phyloP scores from a whole-genome alignment of 75 land plant genomes.

The Sequoiadendron giganteum region DNA sequence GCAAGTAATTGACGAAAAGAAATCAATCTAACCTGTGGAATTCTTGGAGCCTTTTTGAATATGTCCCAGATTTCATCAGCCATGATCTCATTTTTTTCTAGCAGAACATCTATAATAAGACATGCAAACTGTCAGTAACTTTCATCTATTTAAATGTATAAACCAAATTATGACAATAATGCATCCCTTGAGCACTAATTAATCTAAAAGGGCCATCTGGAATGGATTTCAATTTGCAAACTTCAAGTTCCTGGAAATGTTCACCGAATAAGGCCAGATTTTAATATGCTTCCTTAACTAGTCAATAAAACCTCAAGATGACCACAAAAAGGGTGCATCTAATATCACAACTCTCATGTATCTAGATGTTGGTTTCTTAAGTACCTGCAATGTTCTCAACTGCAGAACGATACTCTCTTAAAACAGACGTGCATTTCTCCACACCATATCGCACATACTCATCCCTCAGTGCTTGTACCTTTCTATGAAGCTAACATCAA shows the following conservation, averaged over 20 bases:
- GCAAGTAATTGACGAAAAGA: neutral
- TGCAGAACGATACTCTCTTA: conserved; percentile 85
- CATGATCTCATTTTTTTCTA: conserved; percentile 75
- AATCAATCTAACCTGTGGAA: conserved; percentile 68
- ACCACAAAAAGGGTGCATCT: neutral
- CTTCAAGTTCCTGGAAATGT: neutral
- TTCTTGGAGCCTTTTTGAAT: conserved; percentile 66
- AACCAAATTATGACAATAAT: neutral
- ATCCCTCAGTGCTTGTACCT: conserved; percentile 84
- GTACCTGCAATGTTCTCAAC: conserved; percentile 91
- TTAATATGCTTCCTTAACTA: neutral
- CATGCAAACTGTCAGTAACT: neutral
- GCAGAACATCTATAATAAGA: conserved; percentile 55
- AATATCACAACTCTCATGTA: neutral
- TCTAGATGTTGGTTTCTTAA: neutral
- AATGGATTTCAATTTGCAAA: neutral
- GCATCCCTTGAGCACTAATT: neutral
- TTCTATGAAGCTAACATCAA: conserved; percentile 68
- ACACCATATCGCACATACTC: conserved; percentile 93
- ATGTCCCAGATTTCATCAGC: conserved; percentile 90
- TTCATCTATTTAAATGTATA: neutral
- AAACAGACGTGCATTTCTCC: conserved; percentile 71
- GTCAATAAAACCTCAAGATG: neutral
- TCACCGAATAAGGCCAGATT: neutral
- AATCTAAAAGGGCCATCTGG: neutral